Evolutionary conservation across 2,329 filamentous ascomycete species (phyloP).

Genomic region (Penicillium italicum): DNA sequence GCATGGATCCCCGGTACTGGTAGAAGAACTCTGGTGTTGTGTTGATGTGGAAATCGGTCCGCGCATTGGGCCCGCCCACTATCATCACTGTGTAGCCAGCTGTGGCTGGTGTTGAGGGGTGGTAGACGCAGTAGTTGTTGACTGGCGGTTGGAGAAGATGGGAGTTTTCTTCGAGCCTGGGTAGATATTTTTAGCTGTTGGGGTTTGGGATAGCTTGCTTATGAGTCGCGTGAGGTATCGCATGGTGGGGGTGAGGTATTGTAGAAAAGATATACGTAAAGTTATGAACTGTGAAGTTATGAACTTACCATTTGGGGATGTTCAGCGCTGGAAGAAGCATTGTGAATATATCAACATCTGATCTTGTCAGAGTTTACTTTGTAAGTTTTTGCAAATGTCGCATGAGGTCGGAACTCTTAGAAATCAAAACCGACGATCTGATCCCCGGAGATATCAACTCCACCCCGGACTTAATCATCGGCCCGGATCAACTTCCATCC

Average conservation of each 20-base stretch:
- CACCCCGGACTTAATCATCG: slow-evolving; percentile 24
- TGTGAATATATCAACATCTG: background rate
- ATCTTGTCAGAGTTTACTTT: background rate
- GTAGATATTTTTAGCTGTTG: background rate
- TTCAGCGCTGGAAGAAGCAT: slow-evolving; percentile 44
- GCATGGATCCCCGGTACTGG: slow-evolving; percentile 89
- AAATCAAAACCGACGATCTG: slow-evolving; percentile 7
- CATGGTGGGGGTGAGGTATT: slow-evolving; percentile 19
- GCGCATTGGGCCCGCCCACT: slow-evolving; percentile 90
- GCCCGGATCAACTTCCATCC: slow-evolving; percentile 28
- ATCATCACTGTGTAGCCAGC: slow-evolving; percentile 90
- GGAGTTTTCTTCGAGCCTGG: slow-evolving; percentile 83
- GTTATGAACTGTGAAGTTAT: background rate
- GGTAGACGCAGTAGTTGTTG: slow-evolving; percentile 97
- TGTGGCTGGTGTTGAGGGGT: slow-evolving; percentile 63
- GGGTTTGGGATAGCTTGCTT: background rate
- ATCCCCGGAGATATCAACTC: slow-evolving; percentile 27
- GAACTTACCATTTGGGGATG: slow-evolving; percentile 45
- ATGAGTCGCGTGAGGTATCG: slow-evolving; percentile 5
- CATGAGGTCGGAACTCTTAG: background rate
- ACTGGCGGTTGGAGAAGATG: slow-evolving; percentile 91
- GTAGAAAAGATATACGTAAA: background rate
- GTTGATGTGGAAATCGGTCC: slow-evolving; percentile 99
- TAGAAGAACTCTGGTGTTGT: slow-evolving; percentile 96
- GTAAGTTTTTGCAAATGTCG: background rate